Base-by-base conservation (phyloP, 73 alveolate genomes). In the Paramecium tetraurelia region DNA sequence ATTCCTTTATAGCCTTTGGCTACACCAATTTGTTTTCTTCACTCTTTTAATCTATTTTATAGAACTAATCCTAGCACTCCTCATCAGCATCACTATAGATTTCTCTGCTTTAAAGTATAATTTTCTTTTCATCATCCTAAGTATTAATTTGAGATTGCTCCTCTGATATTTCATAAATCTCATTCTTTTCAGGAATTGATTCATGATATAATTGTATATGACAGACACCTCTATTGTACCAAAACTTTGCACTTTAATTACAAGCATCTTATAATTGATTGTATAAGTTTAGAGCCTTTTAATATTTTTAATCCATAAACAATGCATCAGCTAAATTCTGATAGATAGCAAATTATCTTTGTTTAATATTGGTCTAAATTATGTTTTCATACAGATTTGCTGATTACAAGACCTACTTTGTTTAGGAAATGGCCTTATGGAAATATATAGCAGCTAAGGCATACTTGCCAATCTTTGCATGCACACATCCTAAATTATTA, bases 151-250 rank as follows among this genome's bases (percentile, higher is more conserved):
- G 33, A 18, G 41, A 33, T 7, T 31, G 48, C 4, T 80, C 90
- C 6, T 80, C 90, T 18, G 57, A 41, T 2, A 44, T 24, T 8
- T 46, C 90, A 80, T 22, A 44, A 10, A 80, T 8, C 29, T 22
- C 70, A 41, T 80, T 43, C 16, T 22, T 43, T 4, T 80, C 90
- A 20, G 70, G 72, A 10, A 44, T 43, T 5, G 20, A 44, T 18
- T 80, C 90, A 80, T 80, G 90, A 22, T 44, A 80, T 10, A 41
- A 7, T 80, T 80, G 11, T 43, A 80, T 46, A 18, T 10, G 46
- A 80, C 90, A 80, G 4, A 80, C 90, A 43, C 90, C 90, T 48
- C 75, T 80, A 48, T 80, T 80, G 46, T 80, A 80, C 90, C 90
- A 80, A 22, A 80, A 80, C 18, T 80, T 80, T 2, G 70, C 29